Evolutionary conservation across 768 basidiomycete species (phyloP), one percentile per base, ranked within the genome.

Genomic region (Rhodotorula diobovata): DNA sequence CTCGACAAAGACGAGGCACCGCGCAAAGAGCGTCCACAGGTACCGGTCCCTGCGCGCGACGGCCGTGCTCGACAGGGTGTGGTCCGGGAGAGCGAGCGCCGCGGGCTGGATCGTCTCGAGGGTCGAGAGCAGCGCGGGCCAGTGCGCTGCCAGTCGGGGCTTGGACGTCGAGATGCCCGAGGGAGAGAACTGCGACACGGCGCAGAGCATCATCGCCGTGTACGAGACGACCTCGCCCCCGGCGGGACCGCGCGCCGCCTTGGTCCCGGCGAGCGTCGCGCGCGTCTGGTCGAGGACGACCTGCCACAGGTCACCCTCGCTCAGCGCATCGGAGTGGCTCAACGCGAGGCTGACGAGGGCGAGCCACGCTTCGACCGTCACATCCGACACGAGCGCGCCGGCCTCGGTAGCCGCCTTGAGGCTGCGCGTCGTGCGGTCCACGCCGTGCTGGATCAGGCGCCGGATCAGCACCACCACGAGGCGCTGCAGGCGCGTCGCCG

Each of bases 161-260:
- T 69, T 66, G 30, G 82, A 78, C 4, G 81, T 81, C 9, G 83
- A 80, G 46, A 83, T 69, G 18, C 88, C 88, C 43, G 83, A 80
- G 8, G 74, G 70, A 2, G 88, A 88, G 81, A 95, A 90, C 76
- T 93, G 93, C 0, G 90, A 90, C 21, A 94, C 80, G 2, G 88
- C 85, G 68, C 86, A 89, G 2, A 94, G 79, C 35, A 83, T 84
- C 76, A 91, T 89, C 12, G 89, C 83, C 14, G 84, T 82, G 48
- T 83, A 84, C 90, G 93, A 94, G n/a, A 87, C 81, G 23, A 82
- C 77, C 79, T 97, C 94, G 35, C 81, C 80, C 0, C 79, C 80
- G 18, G 80, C 73, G 0, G 61, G 73, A 7, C 61, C 54, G 1
- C 12, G 25, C 20, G 20, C n/a, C 10, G 53, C 63, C 23, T 15